Percentiles rank a stretch among this genome's conserved stretches.
phyloP scores from a whole-genome alignment of 106 monocot species.

The Iris macrosiphon region DNA sequence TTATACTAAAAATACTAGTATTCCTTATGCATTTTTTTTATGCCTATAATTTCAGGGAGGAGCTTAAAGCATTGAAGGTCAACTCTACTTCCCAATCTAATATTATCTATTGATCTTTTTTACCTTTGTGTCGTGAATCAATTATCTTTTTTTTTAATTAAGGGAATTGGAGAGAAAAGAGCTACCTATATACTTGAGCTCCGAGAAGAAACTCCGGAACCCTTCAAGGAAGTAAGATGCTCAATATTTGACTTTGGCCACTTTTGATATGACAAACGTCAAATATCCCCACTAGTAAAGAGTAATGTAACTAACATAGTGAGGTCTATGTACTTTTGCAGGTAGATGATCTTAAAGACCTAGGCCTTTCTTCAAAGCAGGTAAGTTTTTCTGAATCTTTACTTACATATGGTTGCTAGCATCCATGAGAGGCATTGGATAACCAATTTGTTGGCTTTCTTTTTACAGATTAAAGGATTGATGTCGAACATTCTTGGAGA shows the following conservation, averaged over 20 bases:
- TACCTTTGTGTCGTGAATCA: not conserved
- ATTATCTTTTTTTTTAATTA: not conserved
- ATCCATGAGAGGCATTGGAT: not conserved
- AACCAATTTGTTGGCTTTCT: not conserved
- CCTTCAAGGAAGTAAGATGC: conserved; percentile 46
- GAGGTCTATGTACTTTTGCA: conserved; percentile 10
- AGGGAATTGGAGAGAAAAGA: conserved; percentile 60
- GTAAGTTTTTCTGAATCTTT: conserved; percentile 7
- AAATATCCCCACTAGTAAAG: too few species aligned
- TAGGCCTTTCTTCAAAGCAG: conserved; percentile 30
- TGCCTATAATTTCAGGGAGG: conserved; percentile 31
- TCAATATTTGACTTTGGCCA: too few species aligned
- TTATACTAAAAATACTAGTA: too few species aligned
- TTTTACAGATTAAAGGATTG: conserved; percentile 33
- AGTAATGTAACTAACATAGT: too few species aligned
- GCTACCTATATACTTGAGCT: conserved; percentile 36
- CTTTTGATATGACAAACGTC: too few species aligned
- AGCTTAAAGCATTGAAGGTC: conserved; percentile 40
- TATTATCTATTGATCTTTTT: not conserved
- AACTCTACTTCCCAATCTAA: not conserved
- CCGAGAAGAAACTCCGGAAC: conserved; percentile 26
- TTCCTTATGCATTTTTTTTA: not conserved
- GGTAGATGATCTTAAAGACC: conserved; percentile 32
- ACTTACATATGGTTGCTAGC: not conserved
- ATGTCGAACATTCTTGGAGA: conserved; percentile 25